Base-by-base conservation (phyloP, 2,329 filamentous ascomycete species). In the Ramularia endophylla region DNA sequence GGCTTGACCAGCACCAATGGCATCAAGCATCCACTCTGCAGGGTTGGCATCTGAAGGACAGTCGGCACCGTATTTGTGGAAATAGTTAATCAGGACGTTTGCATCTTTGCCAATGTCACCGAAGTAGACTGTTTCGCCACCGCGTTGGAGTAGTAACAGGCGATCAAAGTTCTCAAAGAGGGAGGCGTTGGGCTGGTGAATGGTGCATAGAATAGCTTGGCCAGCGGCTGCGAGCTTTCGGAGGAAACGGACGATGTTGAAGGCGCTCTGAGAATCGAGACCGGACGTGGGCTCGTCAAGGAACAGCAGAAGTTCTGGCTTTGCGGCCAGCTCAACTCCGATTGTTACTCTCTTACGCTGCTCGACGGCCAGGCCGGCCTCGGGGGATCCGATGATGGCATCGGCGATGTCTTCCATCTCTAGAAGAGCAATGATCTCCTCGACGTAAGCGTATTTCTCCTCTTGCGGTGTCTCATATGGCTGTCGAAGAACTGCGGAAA, bases 161-260 rank as follows among this genome's bases (percentile, higher is more conserved):
- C 87, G 77, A 59, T 94, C 87, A 51, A 94, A 95, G 63, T 88
- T 83, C 62, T 92, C 85, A 53, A 95, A 94, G 0, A 94, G 72
- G 0, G 85, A 81, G 12, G 85, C 85, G 51, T 88, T 90, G 1
- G 88, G 87, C 61, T 94, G 88, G 62, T 94, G 88, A 49, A 94
- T 94, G 0, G 88, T 94, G 66, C 87, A 94, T 3, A 94, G 74
- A 52, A 94, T 87, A 8, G 87, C 87, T 60, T 94, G 88, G 2
- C 87, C 88, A 2, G 84, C 83, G n/a, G 75, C 71, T 36, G 83
- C 80, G 5, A 87, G 74, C 65, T 87, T 87, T 55, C 78, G 79
- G n/a, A 88, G 68, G 70, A 87, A 85, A 25, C 82, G 80, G 18
- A 86, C 80, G 51, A 87, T 87, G 63, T 85, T 85, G 68, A 82